These are phyloP conservation scores for Seminavis robusta DNA, from an alignment of 108 stramenopile genomes.

Conservation along the genomic window DNA sequence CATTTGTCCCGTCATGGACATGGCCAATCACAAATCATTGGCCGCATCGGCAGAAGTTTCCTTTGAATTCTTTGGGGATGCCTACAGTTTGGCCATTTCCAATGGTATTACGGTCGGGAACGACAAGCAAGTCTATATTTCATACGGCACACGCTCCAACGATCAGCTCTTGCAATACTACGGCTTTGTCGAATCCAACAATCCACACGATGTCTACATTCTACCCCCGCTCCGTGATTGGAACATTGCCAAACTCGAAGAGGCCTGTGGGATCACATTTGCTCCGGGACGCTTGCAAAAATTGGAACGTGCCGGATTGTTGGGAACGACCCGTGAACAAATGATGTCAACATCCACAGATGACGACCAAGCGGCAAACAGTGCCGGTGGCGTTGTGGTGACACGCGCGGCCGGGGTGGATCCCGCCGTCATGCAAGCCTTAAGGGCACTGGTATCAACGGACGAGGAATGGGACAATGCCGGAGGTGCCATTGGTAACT, in stretches of 20 bases:
- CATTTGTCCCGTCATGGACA: constrained; percentile 87
- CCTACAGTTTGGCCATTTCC: constrained; percentile 61
- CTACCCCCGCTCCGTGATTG: constrained; percentile 84
- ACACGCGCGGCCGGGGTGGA: constrained; percentile 71
- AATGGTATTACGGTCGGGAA: constrained; percentile 14
- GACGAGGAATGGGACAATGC: constrained; percentile 73
- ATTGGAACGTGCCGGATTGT: constrained; percentile 73
- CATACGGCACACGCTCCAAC: constrained; percentile 86
- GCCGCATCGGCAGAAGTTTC: constrained; percentile 66
- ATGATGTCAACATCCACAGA: constrained; percentile 1
- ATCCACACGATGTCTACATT: constrained; percentile 86
- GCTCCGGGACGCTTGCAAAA: constrained; percentile 70
- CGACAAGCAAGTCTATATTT: constrained; percentile 63
- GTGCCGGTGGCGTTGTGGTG: constrained; percentile 71
- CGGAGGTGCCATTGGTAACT: constrained; percentile 79
- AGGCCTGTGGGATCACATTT: constrained; percentile 61
- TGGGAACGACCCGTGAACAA: constrained; percentile 31
- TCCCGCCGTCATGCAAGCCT: constrained; percentile 79
- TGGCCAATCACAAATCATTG: constrained; percentile 79
- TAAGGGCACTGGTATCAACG: constrained; percentile 70
- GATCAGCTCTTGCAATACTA: constrained; percentile 92
- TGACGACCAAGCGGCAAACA: constrained; percentile 10
- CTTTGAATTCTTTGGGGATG: constrained; percentile 85
- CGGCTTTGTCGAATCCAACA: constrained; percentile 89
- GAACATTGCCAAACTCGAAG: constrained; percentile 73